These are phyloP conservation scores for Paramecium octaurelia DNA, from an alignment of 73 alveolate genomes.

Conservation along the genomic window DNA sequence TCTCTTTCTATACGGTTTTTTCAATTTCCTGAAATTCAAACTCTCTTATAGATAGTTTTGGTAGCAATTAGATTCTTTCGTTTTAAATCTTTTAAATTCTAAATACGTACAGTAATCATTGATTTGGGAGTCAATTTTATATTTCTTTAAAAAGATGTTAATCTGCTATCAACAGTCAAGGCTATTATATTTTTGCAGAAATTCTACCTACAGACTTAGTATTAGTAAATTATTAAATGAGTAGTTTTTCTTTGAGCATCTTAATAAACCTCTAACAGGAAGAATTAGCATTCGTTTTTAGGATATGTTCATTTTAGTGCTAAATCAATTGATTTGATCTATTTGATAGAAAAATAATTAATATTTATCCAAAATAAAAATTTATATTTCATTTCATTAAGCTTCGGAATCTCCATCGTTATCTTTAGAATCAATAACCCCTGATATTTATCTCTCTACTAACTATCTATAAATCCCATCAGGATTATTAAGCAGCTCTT, in stretches of 20 bases:
- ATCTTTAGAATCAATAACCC: not conserved
- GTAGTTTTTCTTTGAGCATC: not conserved
- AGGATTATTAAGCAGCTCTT: constrained; percentile 45
- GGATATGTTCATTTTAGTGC: not conserved
- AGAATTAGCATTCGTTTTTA: not conserved
- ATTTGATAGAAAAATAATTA: not conserved
- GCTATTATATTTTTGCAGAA: not conserved
- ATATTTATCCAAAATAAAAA: not conserved
- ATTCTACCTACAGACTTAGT: not conserved
- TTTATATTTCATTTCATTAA: not conserved
- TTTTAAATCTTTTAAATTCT: not conserved
- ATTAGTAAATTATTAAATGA: not conserved
- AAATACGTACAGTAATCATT: not conserved
- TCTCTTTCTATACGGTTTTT: not conserved
- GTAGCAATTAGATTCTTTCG: not conserved
- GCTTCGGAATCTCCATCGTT: constrained; percentile 49
- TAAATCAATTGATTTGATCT: not conserved
- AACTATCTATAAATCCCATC: constrained; percentile 60
- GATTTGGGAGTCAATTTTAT: not conserved
- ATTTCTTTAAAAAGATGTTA: not conserved
- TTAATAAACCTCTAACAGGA: not conserved
- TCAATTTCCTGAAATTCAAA: not conserved
- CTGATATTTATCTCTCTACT: constrained; percentile 52
- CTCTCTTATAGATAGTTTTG: not conserved
- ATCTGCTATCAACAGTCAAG: not conserved